Evolutionary conservation across 768 basidiomycete genomes (phyloP).

Genomic region (Suillus paluster): DNA sequence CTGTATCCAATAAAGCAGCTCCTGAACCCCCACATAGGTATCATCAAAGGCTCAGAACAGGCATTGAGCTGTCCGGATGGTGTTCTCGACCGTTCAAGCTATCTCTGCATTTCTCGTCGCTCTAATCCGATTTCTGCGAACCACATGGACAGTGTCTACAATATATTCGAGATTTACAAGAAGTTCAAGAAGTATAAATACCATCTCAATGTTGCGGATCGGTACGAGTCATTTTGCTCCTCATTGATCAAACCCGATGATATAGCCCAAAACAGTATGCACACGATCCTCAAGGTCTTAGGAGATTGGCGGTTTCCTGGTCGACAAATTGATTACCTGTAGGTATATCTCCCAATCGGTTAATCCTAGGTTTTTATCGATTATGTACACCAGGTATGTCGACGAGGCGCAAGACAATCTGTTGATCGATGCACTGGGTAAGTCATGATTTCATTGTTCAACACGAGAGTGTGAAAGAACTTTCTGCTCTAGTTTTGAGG

Average conservation of each 20-base stretch:
- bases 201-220: constrained; percentile 63
- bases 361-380: background rate
- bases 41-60: constrained; percentile 69
- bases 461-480: background rate
- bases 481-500: constrained; percentile 52
- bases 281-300: constrained; percentile 48
- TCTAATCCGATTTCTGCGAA: constrained; percentile 59
- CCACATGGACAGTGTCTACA: constrained; percentile 53
- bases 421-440: constrained; percentile 64
- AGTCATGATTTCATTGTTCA: constrained; percentile 18
- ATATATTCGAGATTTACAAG: constrained; percentile 57
- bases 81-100: constrained; percentile 48
- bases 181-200: constrained; percentile 45
- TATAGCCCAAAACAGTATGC: constrained; percentile 45
- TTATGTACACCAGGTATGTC: constrained; percentile 58
- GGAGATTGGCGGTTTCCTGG: constrained; percentile 25
- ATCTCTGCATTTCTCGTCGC: constrained; percentile 53
- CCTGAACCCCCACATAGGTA: constrained; percentile 38
- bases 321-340: constrained; percentile 60
- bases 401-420: constrained; percentile 79
- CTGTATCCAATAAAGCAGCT: background rate
- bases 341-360: constrained; percentile 20
- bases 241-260: background rate
- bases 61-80: constrained; percentile 40
- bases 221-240: constrained; percentile 36